phyloP scores from a whole-genome alignment of 495 filamentous ascomycete species.

The Zalerion maritima region DNA sequence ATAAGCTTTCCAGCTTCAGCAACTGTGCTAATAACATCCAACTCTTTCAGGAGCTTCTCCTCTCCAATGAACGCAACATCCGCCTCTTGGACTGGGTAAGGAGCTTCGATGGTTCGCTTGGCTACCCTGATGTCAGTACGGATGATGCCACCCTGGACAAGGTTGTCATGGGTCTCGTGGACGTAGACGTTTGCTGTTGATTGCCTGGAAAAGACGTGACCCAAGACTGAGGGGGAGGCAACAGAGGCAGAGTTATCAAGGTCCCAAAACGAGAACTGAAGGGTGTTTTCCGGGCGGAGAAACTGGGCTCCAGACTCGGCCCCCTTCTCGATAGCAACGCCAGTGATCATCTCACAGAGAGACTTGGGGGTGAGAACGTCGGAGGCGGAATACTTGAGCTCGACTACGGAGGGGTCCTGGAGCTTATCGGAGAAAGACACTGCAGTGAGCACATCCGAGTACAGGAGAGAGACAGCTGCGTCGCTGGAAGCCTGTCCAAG shows the following conservation, averaged over 20 bases:
- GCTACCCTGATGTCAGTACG: conserved; percentile 79
- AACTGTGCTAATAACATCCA: conserved; percentile 55
- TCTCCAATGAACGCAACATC: conserved; percentile 68
- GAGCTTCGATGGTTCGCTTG: conserved; percentile 65
- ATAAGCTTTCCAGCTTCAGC: conserved; percentile 61
- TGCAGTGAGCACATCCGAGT: conserved; percentile 75
- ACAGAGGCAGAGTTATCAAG: conserved; percentile 56
- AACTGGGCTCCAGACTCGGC: conserved; percentile 36
- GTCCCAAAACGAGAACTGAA: conserved; percentile 93
- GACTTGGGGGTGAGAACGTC: conserved; percentile 70
- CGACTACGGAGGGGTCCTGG: conserved; percentile 46
- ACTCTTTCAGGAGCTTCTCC: conserved; percentile 58
- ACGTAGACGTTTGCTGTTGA: conserved; percentile 63
- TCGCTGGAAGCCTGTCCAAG: conserved; percentile 44
- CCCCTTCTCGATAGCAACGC: conserved; percentile 46
- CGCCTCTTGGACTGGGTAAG: conserved; percentile 64
- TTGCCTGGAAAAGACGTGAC: conserved; percentile 59
- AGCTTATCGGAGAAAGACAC: conserved; percentile 57
- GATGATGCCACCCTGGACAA: conserved; percentile 69
- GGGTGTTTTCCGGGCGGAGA: conserved; percentile 34
- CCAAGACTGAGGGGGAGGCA: conserved; percentile 49
- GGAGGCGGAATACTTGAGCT: conserved; percentile 79
- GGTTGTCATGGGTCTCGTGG: conserved; percentile 66
- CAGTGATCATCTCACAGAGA: conserved; percentile 37
- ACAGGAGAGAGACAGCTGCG: conserved; percentile 56